Base-by-base conservation (phyloP, 2,329 filamentous ascomycete genomes). In the Fusarium incarnatum region DNA sequence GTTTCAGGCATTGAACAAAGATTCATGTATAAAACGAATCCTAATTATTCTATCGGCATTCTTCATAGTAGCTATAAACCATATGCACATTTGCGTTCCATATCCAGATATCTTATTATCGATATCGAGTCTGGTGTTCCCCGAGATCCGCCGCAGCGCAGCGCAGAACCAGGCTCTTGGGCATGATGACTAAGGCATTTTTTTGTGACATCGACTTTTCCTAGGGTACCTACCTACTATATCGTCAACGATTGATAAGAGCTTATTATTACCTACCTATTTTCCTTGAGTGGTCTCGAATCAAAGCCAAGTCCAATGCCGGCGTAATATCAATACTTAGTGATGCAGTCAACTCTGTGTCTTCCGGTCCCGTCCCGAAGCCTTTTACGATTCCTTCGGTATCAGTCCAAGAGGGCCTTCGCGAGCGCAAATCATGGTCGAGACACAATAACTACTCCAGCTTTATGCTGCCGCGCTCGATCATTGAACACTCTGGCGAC, bases 371-470 rank as follows among this genome's bases (percentile, higher is more conserved):
- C 87, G 27, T 89, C 87, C 54, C 80, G 80, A 70, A 82, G 79
- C 62, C 86, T 95, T 22, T 84, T 96, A 68, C 89, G 89, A 72
- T 95, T 93, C 78, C 85, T 96, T 68, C 89, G 89, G 71, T 87
- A 84, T 56, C 92, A 94, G 79, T 89, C 91, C 70, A 86, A 92
- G 73, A 83, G 83, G 57, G 76, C 87, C 67, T 86, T 88, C 73
- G 85, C 86, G 78, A 82, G 77, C 57, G 77, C 81, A 79, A 82
- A 77, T 53, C 77, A 81, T 56, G 83, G 81, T 73, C 76, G 25
- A 34, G 48, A 44, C 37, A 40, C 57, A 37, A 68, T 62, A 50
- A 59, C 60, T 40, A 58, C 56, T 28, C 42, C 67, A 48, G 53
- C 56, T 50, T 45, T 65, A 40, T 72, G 76, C 47, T 59, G 74